Base-by-base conservation (phyloP, 176 grass and related monocot species). In the Bothriochloa decipiens region DNA sequence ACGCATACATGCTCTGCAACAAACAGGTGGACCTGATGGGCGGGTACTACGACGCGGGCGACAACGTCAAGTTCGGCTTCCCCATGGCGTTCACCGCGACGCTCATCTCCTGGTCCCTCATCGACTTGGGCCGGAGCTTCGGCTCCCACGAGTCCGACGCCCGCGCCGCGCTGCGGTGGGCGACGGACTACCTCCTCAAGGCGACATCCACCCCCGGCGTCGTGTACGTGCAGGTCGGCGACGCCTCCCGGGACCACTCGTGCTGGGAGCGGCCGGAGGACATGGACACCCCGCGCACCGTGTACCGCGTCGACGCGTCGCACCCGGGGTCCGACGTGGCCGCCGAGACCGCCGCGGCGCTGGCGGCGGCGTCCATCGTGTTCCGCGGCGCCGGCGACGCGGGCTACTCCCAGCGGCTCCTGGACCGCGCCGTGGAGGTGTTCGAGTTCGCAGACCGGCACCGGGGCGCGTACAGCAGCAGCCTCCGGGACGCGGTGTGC, bases 61-160 rank as follows among this genome's bases (percentile, higher is more conserved):
- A 97, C 90, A 97, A 97, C 88, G 89, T 97, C 15, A 97, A 94
- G 94, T 97, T 97, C 84, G 94, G 94, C 0, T 97, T 97, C 86
- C 94, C 94, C 8, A 97, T 97, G 94, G 94, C 94, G 33, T 97
- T 97, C 90, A 97, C 94, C 2, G 69, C 92, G 26, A 97, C 94
- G 13, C 90, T 97, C 55, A 94, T 97, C 88, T 89, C 94, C 25
- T 97, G 94, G 94, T 87, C 90, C 9, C 89, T 97, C 1, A 94
- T 97, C 80, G 94, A 97, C 88, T 94, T 97, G 73, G 92, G 90
- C 0, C 83, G 71, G 35, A 89, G 5, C 83, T 92, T 91, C 83
- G 94, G 90, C 4, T 20, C 90, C 11, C 94, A 92, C 74, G 46
- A 64, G 57, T 20, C 62, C 3, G 92, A 94, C 63, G 92, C 94